Evolutionary conservation across 371 early-diverging fungal genomes (phyloP).

Genomic region (Mucor indicus): DNA sequence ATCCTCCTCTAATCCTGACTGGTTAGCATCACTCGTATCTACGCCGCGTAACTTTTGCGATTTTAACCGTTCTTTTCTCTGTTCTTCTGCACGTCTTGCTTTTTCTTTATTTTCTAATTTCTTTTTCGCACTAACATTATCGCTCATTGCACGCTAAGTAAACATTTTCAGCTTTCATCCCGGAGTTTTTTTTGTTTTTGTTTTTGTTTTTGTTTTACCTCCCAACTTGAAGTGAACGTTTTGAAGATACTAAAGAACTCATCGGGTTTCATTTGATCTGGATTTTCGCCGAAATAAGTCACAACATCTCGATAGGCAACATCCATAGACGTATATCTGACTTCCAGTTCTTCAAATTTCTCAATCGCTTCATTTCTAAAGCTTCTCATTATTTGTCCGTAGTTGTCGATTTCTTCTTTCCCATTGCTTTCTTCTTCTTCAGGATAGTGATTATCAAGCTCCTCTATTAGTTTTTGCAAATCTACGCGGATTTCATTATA

Average conservation of each 20-base stretch:
- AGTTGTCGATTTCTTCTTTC: conserved; percentile 36
- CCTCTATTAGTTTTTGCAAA: conserved; percentile 47
- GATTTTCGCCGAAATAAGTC: conserved; percentile 80
- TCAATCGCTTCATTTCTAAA: conserved; percentile 51
- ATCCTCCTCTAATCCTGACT: conserved; percentile 49
- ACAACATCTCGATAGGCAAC: conserved; percentile 67
- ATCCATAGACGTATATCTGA: conserved; percentile 59
- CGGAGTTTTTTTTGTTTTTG: no score
- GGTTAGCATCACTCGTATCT: conserved; percentile 46
- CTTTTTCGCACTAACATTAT: conserved; percentile 39
- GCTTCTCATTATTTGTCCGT: conserved; percentile 40
- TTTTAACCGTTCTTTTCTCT: conserved; percentile 40
- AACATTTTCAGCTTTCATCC: no score
- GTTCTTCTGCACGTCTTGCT: conserved; percentile 39
- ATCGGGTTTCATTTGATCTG: conserved; percentile 76
- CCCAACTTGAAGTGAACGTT: conserved; percentile 75
- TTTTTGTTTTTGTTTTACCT: no score
- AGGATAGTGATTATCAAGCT: conserved; percentile 48
- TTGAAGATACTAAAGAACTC: conserved; percentile 89
- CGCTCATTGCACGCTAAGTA: conserved; percentile 51
- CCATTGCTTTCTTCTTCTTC: conserved; percentile 32
- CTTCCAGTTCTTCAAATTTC: conserved; percentile 48
- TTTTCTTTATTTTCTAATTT: conserved; percentile 45
- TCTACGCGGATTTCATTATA: conserved; percentile 59
- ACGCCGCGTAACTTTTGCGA: conserved; percentile 43